Percentiles rank a stretch among this genome's conserved stretches.
These are phyloP conservation scores for Monosporozyma unispora DNA, from an alignment of 805 yeast genomes.

Conservation along the genomic window DNA sequence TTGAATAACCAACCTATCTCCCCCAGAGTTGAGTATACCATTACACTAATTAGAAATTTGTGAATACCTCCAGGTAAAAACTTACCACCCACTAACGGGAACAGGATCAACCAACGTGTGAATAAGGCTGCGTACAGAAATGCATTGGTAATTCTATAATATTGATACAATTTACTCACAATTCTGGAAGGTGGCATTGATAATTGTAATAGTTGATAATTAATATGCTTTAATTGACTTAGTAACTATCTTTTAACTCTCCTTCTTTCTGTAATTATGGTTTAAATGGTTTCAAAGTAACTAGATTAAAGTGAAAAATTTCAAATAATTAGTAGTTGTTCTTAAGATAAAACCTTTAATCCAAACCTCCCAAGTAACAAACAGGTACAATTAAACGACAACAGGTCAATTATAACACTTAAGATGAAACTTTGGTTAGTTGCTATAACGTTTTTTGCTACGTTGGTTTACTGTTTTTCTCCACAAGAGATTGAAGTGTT, in stretches of 20 bases:
- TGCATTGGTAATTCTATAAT: conserved; percentile 19
- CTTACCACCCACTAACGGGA: conserved; percentile 56
- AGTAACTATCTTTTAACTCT: neutral
- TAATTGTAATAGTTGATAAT: neutral
- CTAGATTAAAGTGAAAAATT: neutral
- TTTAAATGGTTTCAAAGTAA: too few species aligned
- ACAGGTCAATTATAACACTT: neutral
- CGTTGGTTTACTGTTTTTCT: conserved; percentile 41
- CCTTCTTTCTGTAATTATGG: too few species aligned
- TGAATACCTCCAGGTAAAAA: conserved; percentile 68
- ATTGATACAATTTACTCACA: conserved; percentile 19
- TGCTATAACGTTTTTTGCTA: conserved; percentile 4
- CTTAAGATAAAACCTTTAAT: neutral
- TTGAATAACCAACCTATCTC: conserved; percentile 22
- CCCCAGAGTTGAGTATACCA: conserved; percentile 14
- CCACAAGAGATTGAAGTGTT: conserved; percentile 76
- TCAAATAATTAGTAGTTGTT: neutral
- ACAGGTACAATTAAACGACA: neutral
- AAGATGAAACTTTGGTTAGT: conserved; percentile 2
- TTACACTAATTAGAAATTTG: conserved; percentile 39
- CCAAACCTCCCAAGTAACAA: neutral
- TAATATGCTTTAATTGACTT: neutral
- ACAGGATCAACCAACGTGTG: conserved; percentile 41
- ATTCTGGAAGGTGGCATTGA: neutral
- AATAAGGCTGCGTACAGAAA: conserved; percentile 23